These are phyloP conservation scores for Colletotrichum shisoi DNA, from an alignment of 2,329 filamentous ascomycete genomes.

Conservation along the genomic window DNA sequence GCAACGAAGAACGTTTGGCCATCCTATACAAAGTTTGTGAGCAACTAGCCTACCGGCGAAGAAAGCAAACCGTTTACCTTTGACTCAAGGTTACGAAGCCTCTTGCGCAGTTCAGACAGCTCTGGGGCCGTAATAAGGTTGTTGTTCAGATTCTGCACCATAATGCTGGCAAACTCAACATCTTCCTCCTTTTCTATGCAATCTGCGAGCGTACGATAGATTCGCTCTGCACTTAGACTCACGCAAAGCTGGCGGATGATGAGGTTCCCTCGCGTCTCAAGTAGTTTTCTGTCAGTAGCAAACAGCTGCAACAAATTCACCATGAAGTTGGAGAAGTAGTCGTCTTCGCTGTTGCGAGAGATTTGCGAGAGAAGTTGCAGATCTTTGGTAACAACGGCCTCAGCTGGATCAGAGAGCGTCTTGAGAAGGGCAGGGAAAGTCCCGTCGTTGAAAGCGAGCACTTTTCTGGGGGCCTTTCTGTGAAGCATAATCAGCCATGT, in stretches of 20 bases:
- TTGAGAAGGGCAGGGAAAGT: conserved; percentile 96
- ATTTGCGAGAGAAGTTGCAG: conserved; percentile 94
- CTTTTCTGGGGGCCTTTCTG: conserved; percentile 89
- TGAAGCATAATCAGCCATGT: conserved; percentile 99
- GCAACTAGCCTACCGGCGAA: background rate
- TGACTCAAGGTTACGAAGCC: conserved; percentile 87
- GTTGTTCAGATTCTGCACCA: conserved; percentile 99
- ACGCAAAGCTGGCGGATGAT: conserved; percentile 96
- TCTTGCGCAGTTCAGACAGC: conserved; percentile 86
- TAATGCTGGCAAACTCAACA: conserved; percentile 97
- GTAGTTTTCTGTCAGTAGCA: conserved; percentile 86
- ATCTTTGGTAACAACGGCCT: conserved; percentile 94
- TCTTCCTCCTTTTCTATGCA: conserved; percentile 98
- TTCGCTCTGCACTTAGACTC: conserved; percentile 90
- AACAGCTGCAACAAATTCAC: conserved; percentile 94
- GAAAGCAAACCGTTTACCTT: conserved; percentile 60
- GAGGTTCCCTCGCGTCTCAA: conserved; percentile 92
- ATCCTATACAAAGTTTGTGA: conserved; percentile 64
- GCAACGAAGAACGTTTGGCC: conserved; percentile 95
- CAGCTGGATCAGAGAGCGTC: conserved; percentile 92
- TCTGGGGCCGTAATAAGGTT: conserved; percentile 98
- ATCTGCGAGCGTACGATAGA: conserved; percentile 93
- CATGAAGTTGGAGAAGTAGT: conserved; percentile 98
- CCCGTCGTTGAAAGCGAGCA: conserved; percentile 94
- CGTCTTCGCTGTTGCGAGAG: conserved; percentile 93